A percentile compares a stretch with the other conserved stretches of the same genome.
Conservation (phyloP, 164 flowering plant genomes). For the Kingdonia uniflora region DNA sequence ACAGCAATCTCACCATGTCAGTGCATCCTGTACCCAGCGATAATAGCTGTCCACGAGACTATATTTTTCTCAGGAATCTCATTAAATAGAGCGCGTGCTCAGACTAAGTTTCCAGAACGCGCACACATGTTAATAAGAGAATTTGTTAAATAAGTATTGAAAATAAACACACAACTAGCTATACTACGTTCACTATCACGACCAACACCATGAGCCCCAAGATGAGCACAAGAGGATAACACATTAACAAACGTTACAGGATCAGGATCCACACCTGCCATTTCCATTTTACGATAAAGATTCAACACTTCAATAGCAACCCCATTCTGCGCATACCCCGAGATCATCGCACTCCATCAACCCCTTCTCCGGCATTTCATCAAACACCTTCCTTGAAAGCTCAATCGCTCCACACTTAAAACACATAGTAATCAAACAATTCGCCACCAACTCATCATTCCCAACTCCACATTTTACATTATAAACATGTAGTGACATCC, state of each 20-base stretch:
- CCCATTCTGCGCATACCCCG: slow-evolving; percentile 82
- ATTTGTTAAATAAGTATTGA: slow-evolving; percentile 45
- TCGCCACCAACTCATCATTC: slow-evolving; percentile 37
- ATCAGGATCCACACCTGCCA: slow-evolving; percentile 41
- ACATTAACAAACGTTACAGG: slow-evolving; percentile 62
- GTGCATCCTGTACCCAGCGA: slow-evolving; percentile 87
- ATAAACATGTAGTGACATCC: slow-evolving; percentile 50
- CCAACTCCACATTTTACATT: slow-evolving; percentile 44
- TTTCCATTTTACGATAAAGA: slow-evolving; percentile 50
- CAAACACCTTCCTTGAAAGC: slow-evolving; percentile 43
- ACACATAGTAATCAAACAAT: slow-evolving; percentile 75
- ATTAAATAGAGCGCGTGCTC: slow-evolving; percentile 51
- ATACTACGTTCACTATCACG: slow-evolving; percentile 27
- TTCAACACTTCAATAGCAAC: slow-evolving; percentile 51
- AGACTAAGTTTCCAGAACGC: slow-evolving; percentile 59
- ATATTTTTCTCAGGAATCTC: slow-evolving; percentile 44
- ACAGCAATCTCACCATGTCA: slow-evolving; percentile 62
- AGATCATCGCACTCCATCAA: slow-evolving; percentile 93
- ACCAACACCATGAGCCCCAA: slow-evolving; percentile 60
- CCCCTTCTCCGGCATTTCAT: slow-evolving; percentile 43
- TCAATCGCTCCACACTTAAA: slow-evolving; percentile 48
- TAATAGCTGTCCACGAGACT: slow-evolving; percentile 78
- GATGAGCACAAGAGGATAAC: slow-evolving; percentile 68
- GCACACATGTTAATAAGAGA: slow-evolving; percentile 73
- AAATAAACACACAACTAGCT: slow-evolving; percentile 21